phyloP scores from a whole-genome alignment of 2,329 filamentous ascomycete genomes.

The Dactylellina drechsleri region DNA sequence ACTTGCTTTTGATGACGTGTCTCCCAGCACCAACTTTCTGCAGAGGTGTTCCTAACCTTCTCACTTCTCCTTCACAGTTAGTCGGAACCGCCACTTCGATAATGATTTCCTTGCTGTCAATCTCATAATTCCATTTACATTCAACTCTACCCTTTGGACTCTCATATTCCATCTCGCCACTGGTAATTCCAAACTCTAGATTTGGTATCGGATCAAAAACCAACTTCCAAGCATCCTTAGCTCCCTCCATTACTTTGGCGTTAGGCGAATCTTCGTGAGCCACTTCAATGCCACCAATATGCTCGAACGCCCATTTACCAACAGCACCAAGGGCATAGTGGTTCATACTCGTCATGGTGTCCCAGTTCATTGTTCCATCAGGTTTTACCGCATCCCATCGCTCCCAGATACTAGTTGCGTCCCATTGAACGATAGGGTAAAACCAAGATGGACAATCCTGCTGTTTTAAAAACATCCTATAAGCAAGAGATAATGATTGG shows the following conservation, averaged over 20 bases:
- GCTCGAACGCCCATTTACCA: slow-evolving; percentile 65
- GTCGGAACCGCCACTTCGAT: slow-evolving; percentile 43
- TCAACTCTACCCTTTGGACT: slow-evolving; percentile 32
- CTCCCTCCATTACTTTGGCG: not conserved
- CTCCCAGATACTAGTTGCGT: slow-evolving; percentile 67
- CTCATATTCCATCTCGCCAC: slow-evolving; percentile 36
- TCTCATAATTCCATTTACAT: slow-evolving; percentile 47
- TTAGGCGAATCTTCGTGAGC: slow-evolving; percentile 26
- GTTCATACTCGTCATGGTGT: slow-evolving; percentile 67
- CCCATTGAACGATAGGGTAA: slow-evolving; percentile 64
- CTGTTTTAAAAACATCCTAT: slow-evolving; percentile 66
- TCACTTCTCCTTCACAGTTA: slow-evolving; percentile 42
- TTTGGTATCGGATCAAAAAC: slow-evolving; percentile 48
- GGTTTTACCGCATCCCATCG: slow-evolving; percentile 66
- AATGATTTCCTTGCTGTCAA: slow-evolving; percentile 21
- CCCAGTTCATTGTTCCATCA: slow-evolving; percentile 64
- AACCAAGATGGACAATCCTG: slow-evolving; percentile 64
- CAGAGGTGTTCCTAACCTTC: slow-evolving; percentile 17
- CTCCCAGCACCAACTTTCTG: slow-evolving; percentile 32
- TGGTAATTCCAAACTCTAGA: slow-evolving; percentile 38
- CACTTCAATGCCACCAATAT: slow-evolving; percentile 63
- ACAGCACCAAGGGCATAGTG: slow-evolving; percentile 67
- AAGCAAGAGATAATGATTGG: slow-evolving; percentile 59
- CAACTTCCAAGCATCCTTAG: slow-evolving; percentile 31
- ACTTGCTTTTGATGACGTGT: slow-evolving; percentile 2